A percentile compares a stretch with the other conserved stretches of the same genome.
These are phyloP conservation scores for Biscogniauxia sp. DNA, from an alignment of 2,329 filamentous ascomycete genomes.

Conservation along the genomic window DNA sequence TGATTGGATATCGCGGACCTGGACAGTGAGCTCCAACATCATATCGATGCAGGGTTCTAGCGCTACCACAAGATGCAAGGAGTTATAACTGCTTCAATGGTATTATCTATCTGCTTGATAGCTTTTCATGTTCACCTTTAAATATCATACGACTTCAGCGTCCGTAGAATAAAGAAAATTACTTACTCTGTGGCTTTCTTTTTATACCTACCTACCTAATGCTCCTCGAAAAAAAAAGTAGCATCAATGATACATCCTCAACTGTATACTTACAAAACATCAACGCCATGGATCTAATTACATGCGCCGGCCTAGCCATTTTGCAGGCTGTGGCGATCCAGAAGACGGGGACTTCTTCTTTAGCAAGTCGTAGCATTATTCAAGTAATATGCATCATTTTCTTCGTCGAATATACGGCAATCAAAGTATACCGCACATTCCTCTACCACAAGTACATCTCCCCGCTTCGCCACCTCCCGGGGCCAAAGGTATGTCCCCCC, in stretches of 20 bases:
- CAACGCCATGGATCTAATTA: not conserved
- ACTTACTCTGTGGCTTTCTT: not conserved
- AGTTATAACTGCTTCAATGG: not conserved
- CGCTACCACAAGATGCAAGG: not conserved
- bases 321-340: not conserved
- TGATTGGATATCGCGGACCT: not conserved
- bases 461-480: conserved; percentile 15
- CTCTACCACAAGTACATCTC: conserved; percentile 18
- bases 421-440: conserved; percentile 15
- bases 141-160: not conserved
- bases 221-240: not conserved
- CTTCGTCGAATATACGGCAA: conserved; percentile 7
- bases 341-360: not conserved
- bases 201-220: not conserved
- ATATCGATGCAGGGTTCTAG: not conserved
- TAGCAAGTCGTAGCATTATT: not conserved
- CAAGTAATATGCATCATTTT: conserved; percentile 8
- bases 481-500: conserved; percentile 11
- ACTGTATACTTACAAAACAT: not conserved
- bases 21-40: not conserved
- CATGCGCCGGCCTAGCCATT: not conserved
- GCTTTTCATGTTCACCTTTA: not conserved
- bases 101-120: not conserved
- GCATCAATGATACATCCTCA: not conserved
- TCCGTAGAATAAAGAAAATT: not conserved